A percentile compares a stretch with the other conserved stretches of the same genome.
Conservation (phyloP, 768 basidiomycete genomes). For the Boletus patriciae region DNA sequence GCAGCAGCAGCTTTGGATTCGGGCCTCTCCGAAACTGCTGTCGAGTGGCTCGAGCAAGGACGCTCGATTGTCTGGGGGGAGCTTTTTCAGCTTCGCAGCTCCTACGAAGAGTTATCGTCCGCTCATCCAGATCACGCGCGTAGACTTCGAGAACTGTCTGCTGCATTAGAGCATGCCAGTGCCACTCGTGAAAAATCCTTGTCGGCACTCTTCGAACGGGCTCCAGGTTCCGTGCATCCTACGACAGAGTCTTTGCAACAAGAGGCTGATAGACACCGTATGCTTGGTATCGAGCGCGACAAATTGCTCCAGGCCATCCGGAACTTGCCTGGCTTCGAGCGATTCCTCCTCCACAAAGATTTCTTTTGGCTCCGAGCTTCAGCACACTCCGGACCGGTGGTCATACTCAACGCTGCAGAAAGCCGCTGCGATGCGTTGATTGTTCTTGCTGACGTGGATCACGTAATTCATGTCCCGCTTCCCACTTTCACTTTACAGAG, state of each 20-base stretch:
- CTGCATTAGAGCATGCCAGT: not conserved
- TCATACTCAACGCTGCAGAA: not conserved
- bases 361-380: not conserved
- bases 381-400: not conserved
- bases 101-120: not conserved
- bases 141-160: not conserved
- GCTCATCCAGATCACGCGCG: slow-evolving; percentile 5
- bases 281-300: not conserved
- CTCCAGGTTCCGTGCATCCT: too few relatives aligned
- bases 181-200: not conserved
- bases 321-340: not conserved
- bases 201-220: not conserved
- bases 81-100: slow-evolving; percentile 14
- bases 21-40: slow-evolving; percentile 1
- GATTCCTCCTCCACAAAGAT: not conserved
- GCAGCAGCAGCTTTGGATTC: slow-evolving; percentile 22
- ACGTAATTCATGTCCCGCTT: slow-evolving; percentile 6
- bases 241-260: not conserved
- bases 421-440: slow-evolving; percentile 34
- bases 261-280: not conserved
- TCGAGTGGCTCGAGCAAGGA: slow-evolving; percentile 20
- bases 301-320: not conserved
- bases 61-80: slow-evolving; percentile 17
- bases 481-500: not conserved
- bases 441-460: not conserved